Percentiles rank a stretch among this genome's conserved stretches.
Conservation (phyloP, 352 stramenopile genomes). For the Blastocystis sp. region DNA sequence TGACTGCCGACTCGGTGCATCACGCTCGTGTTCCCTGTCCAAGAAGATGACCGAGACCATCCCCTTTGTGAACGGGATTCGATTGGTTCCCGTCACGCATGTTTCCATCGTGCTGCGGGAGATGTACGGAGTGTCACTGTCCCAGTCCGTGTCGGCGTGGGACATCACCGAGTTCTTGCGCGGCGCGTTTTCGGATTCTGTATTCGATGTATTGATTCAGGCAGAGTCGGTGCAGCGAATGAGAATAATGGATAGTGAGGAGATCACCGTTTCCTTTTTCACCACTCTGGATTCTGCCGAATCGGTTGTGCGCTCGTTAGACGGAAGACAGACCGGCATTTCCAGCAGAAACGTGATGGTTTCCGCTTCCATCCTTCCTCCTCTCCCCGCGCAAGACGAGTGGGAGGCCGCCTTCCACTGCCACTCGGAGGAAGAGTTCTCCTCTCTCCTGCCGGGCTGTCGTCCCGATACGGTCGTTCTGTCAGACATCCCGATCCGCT, state of each 20-base stretch:
- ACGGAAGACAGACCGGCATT: not conserved
- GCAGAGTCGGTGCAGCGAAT: not conserved
- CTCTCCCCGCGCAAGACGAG: not conserved
- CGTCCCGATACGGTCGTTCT: conserved; percentile 34
- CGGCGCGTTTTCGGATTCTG: conserved; percentile 14
- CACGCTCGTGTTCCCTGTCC: too few relatives aligned
- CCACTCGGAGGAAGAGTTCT: not conserved
- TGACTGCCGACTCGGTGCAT: too few relatives aligned
- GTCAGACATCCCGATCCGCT: not conserved
- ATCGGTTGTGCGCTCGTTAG: not conserved
- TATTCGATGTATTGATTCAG: not conserved
- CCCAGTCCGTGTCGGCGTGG: not conserved
- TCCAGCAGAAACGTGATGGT: not conserved
- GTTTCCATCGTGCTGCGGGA: conserved; percentile 14
- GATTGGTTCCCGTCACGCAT: conserved; percentile 2
- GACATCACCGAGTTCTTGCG: conserved; percentile 32
- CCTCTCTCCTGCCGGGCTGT: not conserved
- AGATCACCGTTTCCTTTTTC: conserved; percentile 3
- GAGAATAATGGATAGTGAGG: not conserved
- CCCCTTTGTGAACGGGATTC: conserved; percentile 20
- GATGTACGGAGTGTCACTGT: not conserved
- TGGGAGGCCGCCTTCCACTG: conserved; percentile 13
- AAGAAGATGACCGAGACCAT: not conserved
- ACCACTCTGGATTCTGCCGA: not conserved
- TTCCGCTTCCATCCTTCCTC: not conserved